Evolutionary conservation across 306 rosid genomes (phyloP).

Genomic region (Dryas drummondii): DNA sequence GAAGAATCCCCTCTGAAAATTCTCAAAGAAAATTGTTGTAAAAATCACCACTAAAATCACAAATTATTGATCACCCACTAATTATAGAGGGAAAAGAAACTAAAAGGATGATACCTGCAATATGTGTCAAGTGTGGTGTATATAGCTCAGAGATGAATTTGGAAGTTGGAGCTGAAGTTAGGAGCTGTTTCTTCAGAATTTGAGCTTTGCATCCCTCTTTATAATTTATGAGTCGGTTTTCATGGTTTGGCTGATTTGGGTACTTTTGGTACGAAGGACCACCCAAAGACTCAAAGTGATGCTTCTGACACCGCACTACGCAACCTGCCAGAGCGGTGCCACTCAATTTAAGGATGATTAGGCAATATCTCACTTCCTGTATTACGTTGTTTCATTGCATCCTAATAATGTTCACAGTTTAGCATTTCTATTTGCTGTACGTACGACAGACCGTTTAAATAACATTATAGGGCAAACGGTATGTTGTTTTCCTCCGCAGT

Average conservation of each 20-base stretch:
- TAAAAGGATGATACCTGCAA: constrained; percentile 1
- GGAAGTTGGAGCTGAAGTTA: neutral
- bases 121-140: neutral
- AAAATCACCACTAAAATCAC: neutral
- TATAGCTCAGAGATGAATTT: constrained; percentile 1
- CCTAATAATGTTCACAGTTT: too few relatives aligned
- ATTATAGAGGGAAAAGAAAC: neutral
- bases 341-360: too few relatives aligned
- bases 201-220: neutral
- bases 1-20: neutral
- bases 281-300: neutral
- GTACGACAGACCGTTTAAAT: neutral
- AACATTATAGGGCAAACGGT: neutral
- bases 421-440: too few relatives aligned
- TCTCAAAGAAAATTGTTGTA: neutral
- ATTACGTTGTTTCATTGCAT: too few relatives aligned
- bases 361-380: too few relatives aligned
- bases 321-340: neutral
- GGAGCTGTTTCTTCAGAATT: neutral
- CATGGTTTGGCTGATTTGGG: neutral
- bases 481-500: too few relatives aligned
- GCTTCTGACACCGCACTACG: neutral
- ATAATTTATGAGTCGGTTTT: neutral
- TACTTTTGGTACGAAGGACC: neutral
- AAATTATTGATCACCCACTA: constrained; percentile 10